Conservation (phyloP, 768 basidiomycete genomes). For the Boletus huronensis region DNA sequence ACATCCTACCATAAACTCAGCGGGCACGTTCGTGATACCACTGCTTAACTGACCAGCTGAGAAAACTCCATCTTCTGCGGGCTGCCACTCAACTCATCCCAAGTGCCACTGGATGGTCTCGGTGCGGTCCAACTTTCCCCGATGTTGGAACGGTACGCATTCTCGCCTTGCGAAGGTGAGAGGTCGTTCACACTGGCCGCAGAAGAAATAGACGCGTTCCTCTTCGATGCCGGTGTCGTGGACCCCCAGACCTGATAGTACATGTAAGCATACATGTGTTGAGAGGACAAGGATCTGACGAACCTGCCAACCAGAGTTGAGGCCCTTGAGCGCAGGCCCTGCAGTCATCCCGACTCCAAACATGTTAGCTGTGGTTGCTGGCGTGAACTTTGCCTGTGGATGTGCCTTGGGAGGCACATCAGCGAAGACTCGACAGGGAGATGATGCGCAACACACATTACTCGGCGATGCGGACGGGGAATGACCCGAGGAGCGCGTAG, state of each 20-base stretch:
- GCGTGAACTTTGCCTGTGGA: constrained; percentile 45
- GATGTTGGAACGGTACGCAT: constrained; percentile 44
- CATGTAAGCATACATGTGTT: constrained; percentile 7
- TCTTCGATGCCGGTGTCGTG: constrained; percentile 44
- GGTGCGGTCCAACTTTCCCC: constrained; percentile 51
- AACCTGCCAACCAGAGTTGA: constrained; percentile 69
- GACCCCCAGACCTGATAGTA: constrained; percentile 55
- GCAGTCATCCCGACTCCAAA: constrained; percentile 51
- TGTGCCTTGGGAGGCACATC: constrained; percentile 31
- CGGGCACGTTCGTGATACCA: constrained; percentile 1
- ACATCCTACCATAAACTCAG: constrained; percentile 37
- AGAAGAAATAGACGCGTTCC: constrained; percentile 63
- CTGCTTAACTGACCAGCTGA: constrained; percentile 41
- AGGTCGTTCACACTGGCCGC: constrained; percentile 50
- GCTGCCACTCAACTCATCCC: constrained; percentile 54
- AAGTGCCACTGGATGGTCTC: constrained; percentile 50
- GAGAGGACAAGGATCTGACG: constrained; percentile 21
- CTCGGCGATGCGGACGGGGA: constrained; percentile 61
- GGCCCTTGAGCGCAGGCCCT: constrained; percentile 45
- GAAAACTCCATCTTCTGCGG: constrained; percentile 50
- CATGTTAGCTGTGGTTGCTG: constrained; percentile 43
- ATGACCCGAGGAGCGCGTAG: constrained; percentile 59
- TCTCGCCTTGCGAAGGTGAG: constrained; percentile 43
- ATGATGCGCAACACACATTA: constrained; percentile 42
- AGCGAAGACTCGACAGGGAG: background rate